Conservation (phyloP, 106 monocot species). For the Dactylorhiza incarnata region DNA sequence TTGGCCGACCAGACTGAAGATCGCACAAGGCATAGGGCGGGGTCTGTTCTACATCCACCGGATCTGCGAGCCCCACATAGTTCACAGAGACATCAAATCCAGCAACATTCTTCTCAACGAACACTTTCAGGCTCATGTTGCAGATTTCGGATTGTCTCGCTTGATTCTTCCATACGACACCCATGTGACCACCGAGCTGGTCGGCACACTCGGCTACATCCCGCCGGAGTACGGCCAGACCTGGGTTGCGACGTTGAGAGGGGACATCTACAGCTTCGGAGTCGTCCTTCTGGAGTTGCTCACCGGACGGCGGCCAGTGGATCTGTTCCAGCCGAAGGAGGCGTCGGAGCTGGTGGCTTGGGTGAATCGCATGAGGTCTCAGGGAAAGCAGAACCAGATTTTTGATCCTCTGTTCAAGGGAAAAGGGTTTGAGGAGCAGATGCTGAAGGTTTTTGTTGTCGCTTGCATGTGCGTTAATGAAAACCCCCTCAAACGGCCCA, state of each 20-base stretch:
- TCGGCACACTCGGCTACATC: slow-evolving; percentile 85
- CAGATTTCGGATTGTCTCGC: slow-evolving; percentile 83
- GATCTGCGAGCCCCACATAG: slow-evolving; percentile 86
- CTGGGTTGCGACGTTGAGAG: slow-evolving; percentile 73
- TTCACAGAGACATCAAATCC: slow-evolving; percentile 92
- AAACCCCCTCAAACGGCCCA: slow-evolving; percentile 81
- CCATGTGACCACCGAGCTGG: slow-evolving; percentile 83
- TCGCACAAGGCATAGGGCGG: slow-evolving; percentile 30
- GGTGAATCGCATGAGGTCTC: slow-evolving; percentile 61
- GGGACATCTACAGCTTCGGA: slow-evolving; percentile 94
- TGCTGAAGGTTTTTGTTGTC: slow-evolving; percentile 53
- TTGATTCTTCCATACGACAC: slow-evolving; percentile 85
- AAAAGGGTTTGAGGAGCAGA: slow-evolving; percentile 46
- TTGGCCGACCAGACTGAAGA: slow-evolving; percentile 9
- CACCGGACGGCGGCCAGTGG: slow-evolving; percentile 65
- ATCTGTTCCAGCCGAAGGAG: slow-evolving; percentile 64
- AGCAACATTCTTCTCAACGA: slow-evolving; percentile 84
- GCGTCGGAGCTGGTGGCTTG: slow-evolving; percentile 75
- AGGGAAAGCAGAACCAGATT: slow-evolving; percentile 39
- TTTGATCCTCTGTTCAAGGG: slow-evolving; percentile 48
- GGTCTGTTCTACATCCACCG: slow-evolving; percentile 87
- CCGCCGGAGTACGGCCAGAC: slow-evolving; percentile 82
- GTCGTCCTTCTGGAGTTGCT: slow-evolving; percentile 82
- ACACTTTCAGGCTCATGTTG: slow-evolving; percentile 70
- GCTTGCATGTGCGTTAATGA: slow-evolving; percentile 64